Conservation (phyloP, 495 filamentous ascomycete genomes). For the Aspergillus affinis region DNA sequence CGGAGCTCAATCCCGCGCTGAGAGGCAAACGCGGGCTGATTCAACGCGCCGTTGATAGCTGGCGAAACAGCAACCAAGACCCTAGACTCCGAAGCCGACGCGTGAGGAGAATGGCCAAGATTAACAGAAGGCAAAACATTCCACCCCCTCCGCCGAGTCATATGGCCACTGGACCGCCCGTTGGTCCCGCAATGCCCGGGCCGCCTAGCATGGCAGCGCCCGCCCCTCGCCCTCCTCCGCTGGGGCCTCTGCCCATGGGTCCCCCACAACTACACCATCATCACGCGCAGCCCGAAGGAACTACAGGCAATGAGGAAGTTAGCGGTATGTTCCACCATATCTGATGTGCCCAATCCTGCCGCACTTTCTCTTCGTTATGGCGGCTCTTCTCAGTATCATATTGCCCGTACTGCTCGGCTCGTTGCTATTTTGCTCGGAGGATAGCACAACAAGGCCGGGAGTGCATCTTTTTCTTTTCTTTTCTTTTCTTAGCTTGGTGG, state of each 20-base stretch:
- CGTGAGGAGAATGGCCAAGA: conserved; percentile 92
- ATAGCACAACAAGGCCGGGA: not conserved
- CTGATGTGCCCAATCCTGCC: conserved; percentile 39
- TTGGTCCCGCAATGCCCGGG: conserved; percentile 52
- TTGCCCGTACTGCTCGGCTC: not conserved
- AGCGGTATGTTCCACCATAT: conserved; percentile 91
- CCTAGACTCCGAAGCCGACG: conserved; percentile 83
- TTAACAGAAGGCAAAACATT: conserved; percentile 68
- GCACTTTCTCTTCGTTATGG: conserved; percentile 11
- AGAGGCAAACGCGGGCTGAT: conserved; percentile 93
- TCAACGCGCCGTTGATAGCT: conserved; percentile 95
- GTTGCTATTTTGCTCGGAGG: not conserved
- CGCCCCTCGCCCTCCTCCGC: conserved; percentile 43
- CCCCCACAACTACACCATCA: conserved; percentile 73
- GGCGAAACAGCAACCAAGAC: conserved; percentile 98
- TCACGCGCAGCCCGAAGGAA: conserved; percentile 73
- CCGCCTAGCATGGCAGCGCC: conserved; percentile 44
- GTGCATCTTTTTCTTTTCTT: conserved; percentile 2
- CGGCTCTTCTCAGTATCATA: conserved; percentile 1
- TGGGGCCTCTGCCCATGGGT: conserved; percentile 62
- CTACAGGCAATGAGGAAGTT: conserved; percentile 79
- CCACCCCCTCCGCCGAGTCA: conserved; percentile 45
- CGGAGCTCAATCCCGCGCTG: conserved; percentile 85
- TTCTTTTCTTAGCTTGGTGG: conserved; percentile 7
- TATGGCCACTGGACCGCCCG: conserved; percentile 53